Percentiles rank a stretch among this genome's conserved stretches.
Evolutionary conservation across 768 basidiomycete species (phyloP).

Genomic region (Inosperma sp.): DNA sequence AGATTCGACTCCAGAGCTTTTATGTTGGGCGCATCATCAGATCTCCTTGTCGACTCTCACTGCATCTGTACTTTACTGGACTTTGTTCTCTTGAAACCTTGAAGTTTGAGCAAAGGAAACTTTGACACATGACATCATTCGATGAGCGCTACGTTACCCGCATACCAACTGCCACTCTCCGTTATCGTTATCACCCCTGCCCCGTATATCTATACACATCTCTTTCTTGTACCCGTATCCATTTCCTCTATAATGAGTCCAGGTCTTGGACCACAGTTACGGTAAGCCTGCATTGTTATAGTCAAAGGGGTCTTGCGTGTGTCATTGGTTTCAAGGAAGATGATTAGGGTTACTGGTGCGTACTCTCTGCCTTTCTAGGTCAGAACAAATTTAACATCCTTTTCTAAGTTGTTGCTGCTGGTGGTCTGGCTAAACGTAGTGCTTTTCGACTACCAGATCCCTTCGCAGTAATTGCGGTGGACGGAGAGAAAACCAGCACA

Average conservation of each 20-base stretch:
- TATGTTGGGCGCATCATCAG: too few species aligned
- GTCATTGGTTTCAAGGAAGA: constrained; percentile 45
- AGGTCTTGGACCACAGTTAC: constrained; percentile 40
- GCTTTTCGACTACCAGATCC: constrained; percentile 96
- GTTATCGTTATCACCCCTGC: too few species aligned
- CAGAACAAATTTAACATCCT: background rate
- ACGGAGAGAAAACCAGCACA: constrained; percentile 95
- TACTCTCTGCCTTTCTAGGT: background rate
- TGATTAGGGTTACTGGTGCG: constrained; percentile 73
- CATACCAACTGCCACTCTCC: too few species aligned
- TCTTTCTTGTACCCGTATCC: background rate
- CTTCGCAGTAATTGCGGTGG: constrained; percentile 97
- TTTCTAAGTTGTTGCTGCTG: constrained; percentile 84
- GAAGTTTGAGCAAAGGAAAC: too few species aligned
- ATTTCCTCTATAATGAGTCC: constrained; percentile 37
- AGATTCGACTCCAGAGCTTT: too few species aligned
- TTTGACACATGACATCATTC: too few species aligned
- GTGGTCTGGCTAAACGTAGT: constrained; percentile 89
- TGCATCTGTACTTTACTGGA: too few species aligned
- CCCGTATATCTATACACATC: too few species aligned
- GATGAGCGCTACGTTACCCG: too few species aligned
- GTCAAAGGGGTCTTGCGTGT: constrained; percentile 7
- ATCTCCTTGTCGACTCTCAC: too few species aligned
- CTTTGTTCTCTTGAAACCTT: too few species aligned
- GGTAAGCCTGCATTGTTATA: constrained; percentile 32